These are phyloP conservation scores for Linderina pennispora DNA, from an alignment of 192 early-diverging fungal species.

Conservation along the genomic window DNA sequence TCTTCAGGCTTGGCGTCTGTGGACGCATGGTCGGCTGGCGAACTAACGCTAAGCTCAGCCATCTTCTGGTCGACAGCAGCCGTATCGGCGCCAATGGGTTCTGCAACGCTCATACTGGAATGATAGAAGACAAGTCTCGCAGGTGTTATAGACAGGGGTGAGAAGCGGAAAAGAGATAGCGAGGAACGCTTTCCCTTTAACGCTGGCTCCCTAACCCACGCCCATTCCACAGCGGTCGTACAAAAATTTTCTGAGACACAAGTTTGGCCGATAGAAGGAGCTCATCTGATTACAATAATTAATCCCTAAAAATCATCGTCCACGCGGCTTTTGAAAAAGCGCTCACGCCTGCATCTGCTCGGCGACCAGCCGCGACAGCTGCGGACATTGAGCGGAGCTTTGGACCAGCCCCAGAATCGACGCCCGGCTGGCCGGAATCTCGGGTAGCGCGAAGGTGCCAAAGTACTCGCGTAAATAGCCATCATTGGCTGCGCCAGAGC, in stretches of 20 bases:
- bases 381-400: conserved; percentile 15
- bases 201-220: no score
- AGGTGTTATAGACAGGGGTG: no score
- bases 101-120: conserved; percentile 12
- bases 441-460: conserved; percentile 16
- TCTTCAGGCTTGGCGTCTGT: conserved; percentile 3
- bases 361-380: conserved; percentile 9
- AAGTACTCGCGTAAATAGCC: conserved; percentile 35
- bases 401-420: conserved; percentile 22
- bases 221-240: no score
- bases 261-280: no score
- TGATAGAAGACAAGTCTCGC: no score
- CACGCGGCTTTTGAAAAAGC: no score
- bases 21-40: not conserved
- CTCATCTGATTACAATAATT: no score
- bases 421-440: conserved; percentile 9
- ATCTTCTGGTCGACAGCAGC: conserved; percentile 1
- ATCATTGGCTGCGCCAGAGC: conserved; percentile 13
- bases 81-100: not conserved
- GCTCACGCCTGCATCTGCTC: conserved; percentile 6
- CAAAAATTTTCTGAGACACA: no score
- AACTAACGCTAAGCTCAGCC: no score
- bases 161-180: no score
- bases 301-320: no score
- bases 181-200: no score